Conservation (phyloP, 2,329 filamentous ascomycete genomes). For the Lecanicillium sp. region DNA sequence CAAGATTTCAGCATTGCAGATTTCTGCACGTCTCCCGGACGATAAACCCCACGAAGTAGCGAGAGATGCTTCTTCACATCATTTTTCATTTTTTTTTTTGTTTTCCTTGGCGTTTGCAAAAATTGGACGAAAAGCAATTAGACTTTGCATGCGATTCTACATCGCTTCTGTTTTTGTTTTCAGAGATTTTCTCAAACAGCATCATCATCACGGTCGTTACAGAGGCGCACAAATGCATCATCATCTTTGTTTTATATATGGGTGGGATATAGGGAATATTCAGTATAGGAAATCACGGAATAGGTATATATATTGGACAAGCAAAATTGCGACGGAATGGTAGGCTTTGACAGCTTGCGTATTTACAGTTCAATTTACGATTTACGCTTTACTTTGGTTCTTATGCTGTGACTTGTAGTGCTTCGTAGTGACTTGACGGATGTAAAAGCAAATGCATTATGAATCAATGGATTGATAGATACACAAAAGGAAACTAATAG, state of each 20-base stretch:
- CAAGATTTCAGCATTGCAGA: too few species aligned
- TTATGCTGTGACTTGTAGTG: too few species aligned
- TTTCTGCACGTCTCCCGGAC: too few species aligned
- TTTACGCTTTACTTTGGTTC: too few species aligned
- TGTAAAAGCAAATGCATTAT: too few species aligned
- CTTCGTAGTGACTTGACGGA: too few species aligned
- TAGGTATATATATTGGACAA: slow-evolving; percentile 2
- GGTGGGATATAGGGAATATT: background rate
- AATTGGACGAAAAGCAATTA: background rate
- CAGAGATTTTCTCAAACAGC: background rate
- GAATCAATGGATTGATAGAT: too few species aligned
- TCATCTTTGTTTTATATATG: slow-evolving; percentile 3
- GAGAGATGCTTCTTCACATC: background rate
- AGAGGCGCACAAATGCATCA: slow-evolving; percentile 9
- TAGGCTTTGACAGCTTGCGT: too few species aligned
- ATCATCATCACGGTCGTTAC: slow-evolving; percentile 13
- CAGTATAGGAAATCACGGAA: slow-evolving; percentile 1
- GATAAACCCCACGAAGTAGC: too few species aligned
- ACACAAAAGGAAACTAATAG: too few species aligned
- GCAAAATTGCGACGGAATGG: too few species aligned
- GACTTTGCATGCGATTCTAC: background rate
- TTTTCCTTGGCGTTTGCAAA: slow-evolving; percentile 7
- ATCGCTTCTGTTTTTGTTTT: background rate
- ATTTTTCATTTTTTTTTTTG: slow-evolving; percentile 7
- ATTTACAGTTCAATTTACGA: too few species aligned